phyloP scores from a whole-genome alignment of 2,329 filamentous ascomycete genomes.

The Cladosporium cucumerinum region DNA sequence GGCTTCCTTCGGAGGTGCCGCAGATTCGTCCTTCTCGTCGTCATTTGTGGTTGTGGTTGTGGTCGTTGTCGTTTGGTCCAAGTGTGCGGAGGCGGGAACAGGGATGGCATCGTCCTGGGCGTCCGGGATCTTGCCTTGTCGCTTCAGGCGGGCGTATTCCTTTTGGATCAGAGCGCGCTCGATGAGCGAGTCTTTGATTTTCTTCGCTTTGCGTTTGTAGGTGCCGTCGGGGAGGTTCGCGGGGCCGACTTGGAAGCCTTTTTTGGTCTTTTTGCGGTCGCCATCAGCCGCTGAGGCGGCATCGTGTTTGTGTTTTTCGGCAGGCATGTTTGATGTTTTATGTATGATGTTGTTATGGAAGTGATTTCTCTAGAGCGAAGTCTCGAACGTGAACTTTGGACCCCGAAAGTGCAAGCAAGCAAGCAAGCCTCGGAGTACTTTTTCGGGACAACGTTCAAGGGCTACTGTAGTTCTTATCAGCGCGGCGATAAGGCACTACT shows the following conservation, averaged over 20 bases:
- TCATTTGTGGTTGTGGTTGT: neutral
- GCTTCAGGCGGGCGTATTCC: conserved; percentile 83
- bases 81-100: conserved; percentile 29
- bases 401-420: neutral
- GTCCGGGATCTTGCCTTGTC: conserved; percentile 40
- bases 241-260: conserved; percentile 82
- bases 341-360: neutral
- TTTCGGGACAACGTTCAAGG: no score
- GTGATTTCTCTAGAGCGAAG: neutral
- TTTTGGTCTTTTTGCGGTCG: conserved; percentile 49
- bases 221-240: conserved; percentile 87
- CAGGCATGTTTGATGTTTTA: neutral
- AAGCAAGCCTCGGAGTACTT: no score
- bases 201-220: conserved; percentile 85
- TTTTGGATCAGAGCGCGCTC: conserved; percentile 92
- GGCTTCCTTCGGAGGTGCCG: neutral
- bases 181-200: conserved; percentile 86
- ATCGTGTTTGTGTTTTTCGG: conserved; percentile 17
- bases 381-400: neutral
- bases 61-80: conserved; percentile 16
- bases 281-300: neutral
- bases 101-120: conserved; percentile 28
- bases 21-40: neutral
- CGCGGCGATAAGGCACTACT: neutral
- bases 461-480: neutral